Percentiles rank a stretch among this genome's conserved stretches.
phyloP scores from a whole-genome alignment of 345 rosid genomes.

The Populus ilicifolia region DNA sequence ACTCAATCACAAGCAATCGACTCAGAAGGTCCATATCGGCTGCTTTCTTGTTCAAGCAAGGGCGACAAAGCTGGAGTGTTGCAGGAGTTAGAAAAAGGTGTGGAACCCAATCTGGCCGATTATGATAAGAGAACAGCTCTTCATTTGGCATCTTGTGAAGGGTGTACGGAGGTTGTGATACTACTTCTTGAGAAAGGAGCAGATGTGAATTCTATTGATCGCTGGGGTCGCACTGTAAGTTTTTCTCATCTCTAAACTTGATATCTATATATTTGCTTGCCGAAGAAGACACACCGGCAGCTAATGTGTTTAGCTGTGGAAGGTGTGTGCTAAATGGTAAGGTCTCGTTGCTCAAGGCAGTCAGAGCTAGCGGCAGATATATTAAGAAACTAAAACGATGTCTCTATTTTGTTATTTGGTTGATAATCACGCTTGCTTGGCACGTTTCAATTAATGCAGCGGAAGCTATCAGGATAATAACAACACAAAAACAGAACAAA shows the following conservation, averaged over 20 bases:
- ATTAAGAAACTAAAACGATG: not conserved
- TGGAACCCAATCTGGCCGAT: constrained; percentile 43
- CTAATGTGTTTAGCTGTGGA: too few relatives aligned
- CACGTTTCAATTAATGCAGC: not conserved
- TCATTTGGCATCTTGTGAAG: constrained; percentile 62
- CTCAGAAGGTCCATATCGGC: constrained; percentile 42
- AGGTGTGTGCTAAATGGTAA: not conserved
- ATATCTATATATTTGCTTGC: not conserved
- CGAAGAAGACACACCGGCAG: not conserved
- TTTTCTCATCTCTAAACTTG: not conserved
- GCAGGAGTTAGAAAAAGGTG: constrained; percentile 51
- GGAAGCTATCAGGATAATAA: too few relatives aligned
- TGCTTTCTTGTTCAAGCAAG: constrained; percentile 50
- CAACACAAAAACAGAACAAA: too few relatives aligned
- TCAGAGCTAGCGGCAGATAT: not conserved
- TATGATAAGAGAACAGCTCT: constrained; percentile 68
- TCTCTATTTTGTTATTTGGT: too few relatives aligned
- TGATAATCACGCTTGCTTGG: not conserved
- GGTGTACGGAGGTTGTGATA: constrained; percentile 45
- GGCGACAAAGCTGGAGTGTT: constrained; percentile 50
- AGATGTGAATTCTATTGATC: constrained; percentile 51
- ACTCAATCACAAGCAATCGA: constrained; percentile 24
- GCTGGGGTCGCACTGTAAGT: constrained; percentile 71
- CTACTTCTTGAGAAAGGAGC: constrained; percentile 59
- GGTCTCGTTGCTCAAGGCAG: too few relatives aligned